Evolutionary conservation across 331 rosid genomes (phyloP), one percentile per base, ranked within the genome.

Genomic region (Malus hybrid): DNA sequence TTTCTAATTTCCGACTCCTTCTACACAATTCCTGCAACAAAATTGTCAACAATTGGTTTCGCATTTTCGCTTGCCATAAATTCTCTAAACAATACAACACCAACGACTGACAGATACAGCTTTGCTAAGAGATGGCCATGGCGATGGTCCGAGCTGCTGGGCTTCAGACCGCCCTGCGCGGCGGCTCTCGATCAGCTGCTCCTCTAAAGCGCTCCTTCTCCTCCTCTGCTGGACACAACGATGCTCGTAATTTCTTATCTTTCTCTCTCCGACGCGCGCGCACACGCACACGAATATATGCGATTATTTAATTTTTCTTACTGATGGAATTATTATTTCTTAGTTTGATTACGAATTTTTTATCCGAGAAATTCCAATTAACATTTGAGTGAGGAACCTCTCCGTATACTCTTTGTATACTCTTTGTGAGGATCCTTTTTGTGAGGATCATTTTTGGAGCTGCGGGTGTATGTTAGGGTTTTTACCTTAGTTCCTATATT

Each of bases 161-260:
- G 78, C 90, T 94, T 66, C 91, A 96, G 54, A 83, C 76, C n/a
- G 89, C 86, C 79, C 62, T 89, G 16, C 88, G 93, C 7, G 87
- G 91, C 6, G 88, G 85, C 44, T 81, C 91, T 77, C 87, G 87
- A 28, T 11, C 75, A 65, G 48, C 92, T 13, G 76, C 84, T 54
- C 76, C 81, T 69, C 71, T 92, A 7, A 90, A 85, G 75, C 87
- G 97, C 64, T 84, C 83, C 77, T 90, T 86, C 67, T 71, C 97
- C 63, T 87, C 96, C 75, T 80, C 97, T 19, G 86, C 76, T 69
- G 86, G 75, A 22, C 97, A 92, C 85, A 90, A 92, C 75, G 99
- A 94, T 76, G 97, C 86, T 44, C 72, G 99, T 94, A 57, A 75
- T 46, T 60, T 31, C 78, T 90, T 22, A 68, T 44, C 68, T 42